phyloP scores from a whole-genome alignment of 768 basidiomycete species.

The Podaxis carcinomalis region DNA sequence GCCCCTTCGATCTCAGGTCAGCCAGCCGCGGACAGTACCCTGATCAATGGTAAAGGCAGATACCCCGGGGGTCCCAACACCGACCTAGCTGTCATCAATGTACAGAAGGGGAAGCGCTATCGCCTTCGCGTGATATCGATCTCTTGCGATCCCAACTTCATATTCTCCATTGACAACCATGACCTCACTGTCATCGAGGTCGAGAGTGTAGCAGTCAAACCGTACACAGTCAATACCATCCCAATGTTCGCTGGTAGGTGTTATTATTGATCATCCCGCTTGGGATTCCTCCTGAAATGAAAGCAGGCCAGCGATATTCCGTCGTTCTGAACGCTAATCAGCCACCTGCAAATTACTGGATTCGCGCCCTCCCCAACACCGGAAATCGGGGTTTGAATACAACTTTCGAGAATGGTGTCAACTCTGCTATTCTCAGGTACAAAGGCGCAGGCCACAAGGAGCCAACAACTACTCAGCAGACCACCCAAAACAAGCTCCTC shows the following conservation, averaged over 20 bases:
- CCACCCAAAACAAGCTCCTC: slow-evolving; percentile 12
- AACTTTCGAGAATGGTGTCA: slow-evolving; percentile 26
- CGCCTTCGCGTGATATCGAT: slow-evolving; percentile 50
- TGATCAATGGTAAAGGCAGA: slow-evolving; percentile 53
- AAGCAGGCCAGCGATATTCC: slow-evolving; percentile 34
- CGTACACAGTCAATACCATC: slow-evolving; percentile 33
- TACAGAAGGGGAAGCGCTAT: slow-evolving; percentile 38
- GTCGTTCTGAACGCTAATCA: slow-evolving; percentile 35
- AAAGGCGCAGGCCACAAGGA: slow-evolving; percentile 28
- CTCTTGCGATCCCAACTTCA: slow-evolving; percentile 43
- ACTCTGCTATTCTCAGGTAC: slow-evolving; percentile 44
- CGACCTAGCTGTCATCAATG: slow-evolving; percentile 40
- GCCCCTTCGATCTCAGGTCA: slow-evolving; percentile 18
- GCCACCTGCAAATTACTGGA: slow-evolving; percentile 41
- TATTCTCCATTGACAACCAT: slow-evolving; percentile 43
- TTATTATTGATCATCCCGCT: neutral
- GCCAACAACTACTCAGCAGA: slow-evolving; percentile 14
- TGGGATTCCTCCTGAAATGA: neutral
- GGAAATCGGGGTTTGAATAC: slow-evolving; percentile 10
- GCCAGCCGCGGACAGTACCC: slow-evolving; percentile 31
- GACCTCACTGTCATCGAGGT: slow-evolving; percentile 36
- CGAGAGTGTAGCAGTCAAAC: slow-evolving; percentile 30
- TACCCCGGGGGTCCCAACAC: slow-evolving; percentile 35
- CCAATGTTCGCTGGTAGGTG: slow-evolving; percentile 32
- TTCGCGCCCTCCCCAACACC: slow-evolving; percentile 24